These are phyloP conservation scores for Panaeolus cyanescens DNA, from an alignment of 768 basidiomycete genomes.

Conservation along the genomic window DNA sequence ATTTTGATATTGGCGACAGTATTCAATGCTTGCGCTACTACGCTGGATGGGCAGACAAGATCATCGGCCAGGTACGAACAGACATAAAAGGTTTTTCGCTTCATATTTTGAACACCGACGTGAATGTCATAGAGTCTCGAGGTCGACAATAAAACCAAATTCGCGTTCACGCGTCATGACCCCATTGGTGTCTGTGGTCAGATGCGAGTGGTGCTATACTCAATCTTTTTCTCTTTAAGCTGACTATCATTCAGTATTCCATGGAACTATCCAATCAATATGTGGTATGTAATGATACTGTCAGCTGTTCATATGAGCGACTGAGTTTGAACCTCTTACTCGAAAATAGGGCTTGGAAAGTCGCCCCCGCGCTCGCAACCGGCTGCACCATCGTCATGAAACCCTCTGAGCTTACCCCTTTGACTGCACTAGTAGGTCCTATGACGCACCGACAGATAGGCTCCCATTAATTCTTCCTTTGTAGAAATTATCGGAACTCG, in stretches of 20 bases:
- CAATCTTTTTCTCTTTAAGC: conserved; percentile 6
- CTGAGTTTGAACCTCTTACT: background rate
- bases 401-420: conserved; percentile 84
- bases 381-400: conserved; percentile 97
- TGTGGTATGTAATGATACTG: conserved; percentile 55
- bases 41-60: conserved; percentile 96
- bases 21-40: conserved; percentile 86
- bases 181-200: conserved; percentile 96
- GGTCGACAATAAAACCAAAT: conserved; percentile 75
- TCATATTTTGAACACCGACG: conserved; percentile 2
- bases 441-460: conserved; percentile 1
- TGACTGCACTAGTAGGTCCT: conserved; percentile 71
- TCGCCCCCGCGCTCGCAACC: conserved; percentile 87
- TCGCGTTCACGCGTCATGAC: conserved; percentile 86
- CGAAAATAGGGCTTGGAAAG: conserved; percentile 76
- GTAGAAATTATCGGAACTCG: conserved; percentile 80
- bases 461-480: conserved; percentile 9
- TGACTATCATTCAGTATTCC: conserved; percentile 59
- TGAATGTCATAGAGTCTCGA: conserved; percentile 61
- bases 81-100: background rate
- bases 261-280: conserved; percentile 91
- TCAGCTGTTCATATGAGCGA: background rate
- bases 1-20: conserved; percentile 79
- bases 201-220: conserved; percentile 53
- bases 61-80: conserved; percentile 71